phyloP scores from a whole-genome alignment of 306 rosid genomes.

The Lithocarpus polystachyus region DNA sequence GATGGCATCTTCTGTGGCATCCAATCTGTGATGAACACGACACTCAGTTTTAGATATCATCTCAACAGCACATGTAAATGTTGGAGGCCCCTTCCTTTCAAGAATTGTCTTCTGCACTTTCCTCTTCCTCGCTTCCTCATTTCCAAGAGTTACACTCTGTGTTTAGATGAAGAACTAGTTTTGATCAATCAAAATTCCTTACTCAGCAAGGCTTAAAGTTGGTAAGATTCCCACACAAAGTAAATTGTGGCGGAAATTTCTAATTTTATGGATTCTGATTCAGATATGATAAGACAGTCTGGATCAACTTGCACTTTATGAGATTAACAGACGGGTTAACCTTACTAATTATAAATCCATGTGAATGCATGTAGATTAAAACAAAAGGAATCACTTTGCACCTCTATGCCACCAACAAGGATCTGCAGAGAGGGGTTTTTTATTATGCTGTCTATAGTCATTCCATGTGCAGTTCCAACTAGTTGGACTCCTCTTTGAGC shows the following conservation, averaged over 20 bases:
- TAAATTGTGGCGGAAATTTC: not conserved
- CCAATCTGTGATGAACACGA: slow-evolving; percentile 91
- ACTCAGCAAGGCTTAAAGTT: slow-evolving; percentile 9
- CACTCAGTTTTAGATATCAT: slow-evolving; percentile 90
- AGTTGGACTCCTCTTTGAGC: slow-evolving; percentile 99
- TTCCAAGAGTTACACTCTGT: slow-evolving; percentile 98
- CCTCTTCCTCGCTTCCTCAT: slow-evolving; percentile 94
- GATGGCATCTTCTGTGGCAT: slow-evolving; percentile 93
- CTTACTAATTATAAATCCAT: slow-evolving; percentile 3
- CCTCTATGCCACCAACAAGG: slow-evolving; percentile 99
- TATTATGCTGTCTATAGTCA: slow-evolving; percentile 76
- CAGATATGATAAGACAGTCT: not conserved
- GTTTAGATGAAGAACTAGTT: slow-evolving; percentile 25
- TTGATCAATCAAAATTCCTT: slow-evolving; percentile 18
- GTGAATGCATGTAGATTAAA: slow-evolving; percentile 11
- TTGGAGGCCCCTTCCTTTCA: slow-evolving; percentile 94
- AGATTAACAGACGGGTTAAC: not conserved
- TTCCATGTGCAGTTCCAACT: slow-evolving; percentile 98
- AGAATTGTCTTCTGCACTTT: slow-evolving; percentile 99
- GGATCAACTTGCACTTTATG: not conserved
- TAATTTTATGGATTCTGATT: not conserved
- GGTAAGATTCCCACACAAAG: not conserved
- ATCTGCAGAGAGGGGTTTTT: slow-evolving; percentile 89
- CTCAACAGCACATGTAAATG: slow-evolving; percentile 98
- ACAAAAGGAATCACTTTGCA: slow-evolving; percentile 28